phyloP scores from a whole-genome alignment of 495 filamentous ascomycete genomes.

The Xeromyces bisporus region DNA sequence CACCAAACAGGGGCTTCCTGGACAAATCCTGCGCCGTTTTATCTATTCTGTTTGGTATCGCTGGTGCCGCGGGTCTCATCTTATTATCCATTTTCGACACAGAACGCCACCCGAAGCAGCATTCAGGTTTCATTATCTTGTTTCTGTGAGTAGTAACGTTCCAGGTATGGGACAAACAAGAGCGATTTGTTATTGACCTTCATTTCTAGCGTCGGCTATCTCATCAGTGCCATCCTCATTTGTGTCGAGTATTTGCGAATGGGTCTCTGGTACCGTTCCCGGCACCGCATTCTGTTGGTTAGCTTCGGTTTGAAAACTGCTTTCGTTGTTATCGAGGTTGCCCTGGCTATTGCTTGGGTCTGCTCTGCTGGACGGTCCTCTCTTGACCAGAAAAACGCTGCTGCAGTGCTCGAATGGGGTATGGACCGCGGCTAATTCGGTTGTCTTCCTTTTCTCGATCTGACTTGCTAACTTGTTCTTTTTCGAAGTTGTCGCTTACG shows the following conservation, averaged over 20 bases:
- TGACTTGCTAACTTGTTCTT: conserved; percentile 1
- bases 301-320: conserved; percentile 69
- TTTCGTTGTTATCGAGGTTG: conserved; percentile 68
- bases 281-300: conserved; percentile 51
- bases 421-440: conserved; percentile 3
- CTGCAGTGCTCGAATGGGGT: conserved; percentile 58
- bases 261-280: conserved; percentile 50
- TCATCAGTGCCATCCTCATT: conserved; percentile 67
- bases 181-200: no score
- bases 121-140: conserved; percentile 61
- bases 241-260: conserved; percentile 79
- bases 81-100: conserved; percentile 78
- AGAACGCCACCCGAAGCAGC: conserved; percentile 39
- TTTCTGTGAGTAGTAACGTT: conserved; percentile 59
- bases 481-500: conserved; percentile 51
- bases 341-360: conserved; percentile 51
- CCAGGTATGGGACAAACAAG: no score
- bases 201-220: conserved; percentile 29
- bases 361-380: conserved; percentile 18
- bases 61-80: conserved; percentile 66
- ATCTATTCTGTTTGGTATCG: conserved; percentile 54
- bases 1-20: conserved; percentile 43
- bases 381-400: conserved; percentile 29
- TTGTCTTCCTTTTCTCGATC: neutral
- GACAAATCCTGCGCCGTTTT: conserved; percentile 56